These are phyloP conservation scores for Aphanomyces euteiches DNA, from an alignment of 352 stramenopile species.

Conservation along the genomic window DNA sequence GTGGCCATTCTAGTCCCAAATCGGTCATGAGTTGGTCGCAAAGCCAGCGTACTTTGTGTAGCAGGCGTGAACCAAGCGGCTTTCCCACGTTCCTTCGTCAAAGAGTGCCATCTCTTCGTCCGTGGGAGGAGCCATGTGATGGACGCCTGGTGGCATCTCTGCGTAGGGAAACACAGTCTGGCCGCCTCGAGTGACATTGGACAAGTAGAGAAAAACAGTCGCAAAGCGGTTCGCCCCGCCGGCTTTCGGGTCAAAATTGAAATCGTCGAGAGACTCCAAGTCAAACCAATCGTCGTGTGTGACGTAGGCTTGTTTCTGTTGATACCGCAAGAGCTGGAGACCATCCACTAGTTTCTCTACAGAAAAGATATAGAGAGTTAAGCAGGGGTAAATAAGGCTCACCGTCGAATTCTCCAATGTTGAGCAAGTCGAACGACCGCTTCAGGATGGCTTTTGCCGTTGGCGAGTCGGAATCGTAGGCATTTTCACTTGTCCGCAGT, in stretches of 20 bases:
- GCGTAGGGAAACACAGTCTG: slow-evolving; percentile 37
- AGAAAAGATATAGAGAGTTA: background rate
- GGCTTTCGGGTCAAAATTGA: slow-evolving; percentile 36
- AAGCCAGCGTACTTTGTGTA: slow-evolving; percentile 20
- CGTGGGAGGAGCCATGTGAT: background rate
- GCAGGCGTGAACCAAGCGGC: slow-evolving; percentile 18
- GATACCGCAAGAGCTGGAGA: slow-evolving; percentile 80
- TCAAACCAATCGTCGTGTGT: slow-evolving; percentile 75
- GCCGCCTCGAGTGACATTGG: slow-evolving; percentile 31
- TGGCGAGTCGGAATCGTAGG: slow-evolving; percentile 38
- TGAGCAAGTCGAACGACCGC: slow-evolving; percentile 53
- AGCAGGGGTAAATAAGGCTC: background rate
- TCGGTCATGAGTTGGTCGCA: background rate
- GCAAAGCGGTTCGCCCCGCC: slow-evolving; percentile 34
- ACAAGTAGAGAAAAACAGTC: slow-evolving; percentile 32
- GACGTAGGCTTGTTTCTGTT: slow-evolving; percentile 68
- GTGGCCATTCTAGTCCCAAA: slow-evolving; percentile 17
- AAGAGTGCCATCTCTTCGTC: slow-evolving; percentile 18
- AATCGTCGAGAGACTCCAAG: slow-evolving; percentile 31
- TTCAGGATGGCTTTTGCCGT: slow-evolving; percentile 35
- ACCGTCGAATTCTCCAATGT: slow-evolving; percentile 64
- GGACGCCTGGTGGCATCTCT: slow-evolving; percentile 26
- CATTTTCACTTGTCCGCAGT: slow-evolving; percentile 39
- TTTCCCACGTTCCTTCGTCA: slow-evolving; percentile 28
- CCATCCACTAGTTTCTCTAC: slow-evolving; percentile 53